Conservation (phyloP, 495 filamentous ascomycete genomes). For the Penicillium herquei region DNA sequence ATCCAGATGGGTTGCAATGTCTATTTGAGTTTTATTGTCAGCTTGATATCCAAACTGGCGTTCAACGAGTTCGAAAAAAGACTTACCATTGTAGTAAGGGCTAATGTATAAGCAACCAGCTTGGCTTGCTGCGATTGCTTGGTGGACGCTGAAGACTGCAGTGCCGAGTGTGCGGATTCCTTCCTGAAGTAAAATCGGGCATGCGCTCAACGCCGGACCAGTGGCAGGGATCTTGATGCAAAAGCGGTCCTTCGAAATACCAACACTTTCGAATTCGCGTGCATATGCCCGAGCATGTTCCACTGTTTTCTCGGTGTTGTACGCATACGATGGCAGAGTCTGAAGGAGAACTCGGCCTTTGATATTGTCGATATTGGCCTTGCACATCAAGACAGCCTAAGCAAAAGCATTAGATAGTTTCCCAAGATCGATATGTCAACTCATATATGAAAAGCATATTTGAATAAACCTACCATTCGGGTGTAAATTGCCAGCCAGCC, state of each 20-base stretch:
- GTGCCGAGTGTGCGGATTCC: conserved; percentile 1
- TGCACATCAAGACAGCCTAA: conserved; percentile 1
- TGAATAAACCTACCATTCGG: neutral
- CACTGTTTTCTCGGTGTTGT: neutral
- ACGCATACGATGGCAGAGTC: neutral
- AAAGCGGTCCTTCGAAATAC: neutral
- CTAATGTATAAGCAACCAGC: conserved; percentile 1
- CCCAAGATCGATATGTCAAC: neutral
- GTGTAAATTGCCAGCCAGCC: conserved; percentile 1
- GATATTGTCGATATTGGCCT: conserved; percentile 1
- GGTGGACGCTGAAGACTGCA: conserved; percentile 1
- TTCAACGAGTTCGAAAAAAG: neutral
- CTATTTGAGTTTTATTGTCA: neutral
- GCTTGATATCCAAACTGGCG: neutral
- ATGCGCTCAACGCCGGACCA: conserved; percentile 1
- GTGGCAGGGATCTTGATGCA: conserved; percentile 3
- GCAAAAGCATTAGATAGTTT: neutral
- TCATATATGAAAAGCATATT: neutral
- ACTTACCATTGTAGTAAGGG: conserved; percentile 2
- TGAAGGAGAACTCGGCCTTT: conserved; percentile 1
- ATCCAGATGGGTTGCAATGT: neutral
- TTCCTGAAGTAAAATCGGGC: neutral
- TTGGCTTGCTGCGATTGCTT: conserved; percentile 1
- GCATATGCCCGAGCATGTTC: neutral
- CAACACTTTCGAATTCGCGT: conserved; percentile 1